A percentile compares a stretch with the other conserved stretches of the same genome.
phyloP scores from a whole-genome alignment of 257 asterid species.

The Thymus mandschuricus region DNA sequence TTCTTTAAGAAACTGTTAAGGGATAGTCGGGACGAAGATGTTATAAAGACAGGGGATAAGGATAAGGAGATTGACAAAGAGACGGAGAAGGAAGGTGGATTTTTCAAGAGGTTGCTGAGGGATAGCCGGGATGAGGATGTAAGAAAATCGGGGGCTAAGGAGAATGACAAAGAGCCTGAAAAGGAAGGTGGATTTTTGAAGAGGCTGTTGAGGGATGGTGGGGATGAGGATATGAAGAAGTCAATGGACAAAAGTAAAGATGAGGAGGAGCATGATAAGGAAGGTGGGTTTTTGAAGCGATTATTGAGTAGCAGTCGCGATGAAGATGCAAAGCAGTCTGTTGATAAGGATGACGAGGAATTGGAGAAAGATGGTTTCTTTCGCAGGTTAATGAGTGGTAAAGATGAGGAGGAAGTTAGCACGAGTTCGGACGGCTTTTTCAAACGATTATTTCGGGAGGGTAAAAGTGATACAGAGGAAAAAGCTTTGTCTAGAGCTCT shows the following conservation, averaged over 20 bases:
- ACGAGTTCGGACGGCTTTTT: constrained; percentile 53
- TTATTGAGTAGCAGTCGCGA: constrained; percentile 63
- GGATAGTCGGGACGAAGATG: constrained; percentile 77
- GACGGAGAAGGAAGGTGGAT: constrained; percentile 63
- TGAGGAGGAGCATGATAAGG: constrained; percentile 64
- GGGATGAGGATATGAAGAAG: constrained; percentile 75
- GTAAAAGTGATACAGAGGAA: constrained; percentile 67
- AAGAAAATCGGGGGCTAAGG: constrained; percentile 38
- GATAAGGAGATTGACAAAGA: constrained; percentile 62
- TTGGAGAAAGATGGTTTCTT: constrained; percentile 81
- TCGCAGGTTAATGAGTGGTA: constrained; percentile 60
- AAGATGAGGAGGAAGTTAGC: constrained; percentile 61
- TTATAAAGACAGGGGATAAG: constrained; percentile 53
- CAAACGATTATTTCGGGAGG: constrained; percentile 70
- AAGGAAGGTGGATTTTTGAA: constrained; percentile 72
- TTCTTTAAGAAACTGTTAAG: constrained; percentile 67
- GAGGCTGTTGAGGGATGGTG: constrained; percentile 78
- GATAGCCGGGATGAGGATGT: constrained; percentile 55
- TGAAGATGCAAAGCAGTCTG: constrained; percentile 58
- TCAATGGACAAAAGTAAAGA: constrained; percentile 51
- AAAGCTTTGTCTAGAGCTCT: constrained; percentile 52
- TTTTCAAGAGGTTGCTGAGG: constrained; percentile 63
- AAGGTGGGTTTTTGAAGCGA: constrained; percentile 72
- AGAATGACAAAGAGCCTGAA: constrained; percentile 57
- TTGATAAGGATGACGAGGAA: constrained; percentile 68